Conservation (phyloP, 495 filamentous ascomycete genomes). For the Aspergillus avenaceus region DNA sequence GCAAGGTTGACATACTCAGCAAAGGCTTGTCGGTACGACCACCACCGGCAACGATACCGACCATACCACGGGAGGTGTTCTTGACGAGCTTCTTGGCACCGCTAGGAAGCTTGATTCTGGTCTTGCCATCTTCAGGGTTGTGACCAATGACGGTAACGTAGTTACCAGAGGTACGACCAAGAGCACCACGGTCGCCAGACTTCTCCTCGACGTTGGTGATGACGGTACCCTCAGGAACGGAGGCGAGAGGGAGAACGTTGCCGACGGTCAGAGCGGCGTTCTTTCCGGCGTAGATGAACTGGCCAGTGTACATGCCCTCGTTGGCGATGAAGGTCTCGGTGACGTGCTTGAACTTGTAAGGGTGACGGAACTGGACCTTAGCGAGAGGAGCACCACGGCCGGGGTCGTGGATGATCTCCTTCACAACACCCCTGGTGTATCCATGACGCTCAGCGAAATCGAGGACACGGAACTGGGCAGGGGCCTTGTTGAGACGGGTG, state of each 20-base stretch:
- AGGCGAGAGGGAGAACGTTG: constrained; percentile 90
- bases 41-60: constrained; percentile 98
- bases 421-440: constrained; percentile 94
- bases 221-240: constrained; percentile 97
- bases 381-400: constrained; percentile 97
- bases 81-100: constrained; percentile 99
- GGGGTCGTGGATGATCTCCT: constrained; percentile 98
- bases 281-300: constrained; percentile 99
- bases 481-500: constrained; percentile 89
- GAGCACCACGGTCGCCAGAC: constrained; percentile 89
- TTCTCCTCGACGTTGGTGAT: constrained; percentile 99
- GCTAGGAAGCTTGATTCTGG: constrained; percentile 96
- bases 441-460: constrained; percentile 95
- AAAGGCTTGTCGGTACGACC: constrained; percentile 99
- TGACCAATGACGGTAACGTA: constrained; percentile 99
- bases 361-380: constrained; percentile 91
- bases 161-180: constrained; percentile 96
- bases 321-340: constrained; percentile 99
- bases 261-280: constrained; percentile 91
- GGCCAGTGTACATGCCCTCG: constrained; percentile 99
- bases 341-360: constrained; percentile 83
- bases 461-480: constrained; percentile 89
- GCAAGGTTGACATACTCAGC: constrained; percentile 61
- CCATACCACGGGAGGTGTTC: constrained; percentile 91
- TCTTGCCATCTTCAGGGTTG: constrained; percentile 99